A percentile compares a stretch with the other conserved stretches of the same genome.
Conservation (phyloP, 1,139 yeast genomes). For the Geotrichum fermentans region DNA sequence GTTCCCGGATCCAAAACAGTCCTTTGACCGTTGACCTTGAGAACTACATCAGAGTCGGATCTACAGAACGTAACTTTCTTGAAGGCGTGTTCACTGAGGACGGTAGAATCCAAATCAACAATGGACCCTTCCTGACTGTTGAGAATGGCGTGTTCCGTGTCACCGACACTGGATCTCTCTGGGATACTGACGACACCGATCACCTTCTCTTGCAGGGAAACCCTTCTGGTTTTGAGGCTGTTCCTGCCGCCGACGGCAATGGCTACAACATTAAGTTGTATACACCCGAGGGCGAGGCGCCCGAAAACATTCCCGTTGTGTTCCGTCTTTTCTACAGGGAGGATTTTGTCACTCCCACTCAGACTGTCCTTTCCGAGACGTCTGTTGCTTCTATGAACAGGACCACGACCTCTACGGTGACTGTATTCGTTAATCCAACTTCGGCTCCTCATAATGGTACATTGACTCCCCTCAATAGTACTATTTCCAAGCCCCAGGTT, state of each 20-base stretch:
- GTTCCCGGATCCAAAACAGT: slow-evolving; percentile 6
- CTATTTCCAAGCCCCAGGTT: neutral
- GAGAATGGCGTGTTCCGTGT: neutral
- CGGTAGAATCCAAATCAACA: neutral
- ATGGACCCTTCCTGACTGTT: slow-evolving; percentile 5
- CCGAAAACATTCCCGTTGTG: slow-evolving; percentile 1
- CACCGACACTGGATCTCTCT: neutral
- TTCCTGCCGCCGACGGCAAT: neutral
- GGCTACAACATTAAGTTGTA: neutral
- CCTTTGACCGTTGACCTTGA: slow-evolving; percentile 1
- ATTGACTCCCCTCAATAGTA: too few relatives aligned
- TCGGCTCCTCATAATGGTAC: neutral
- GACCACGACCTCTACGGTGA: neutral
- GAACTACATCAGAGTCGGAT: neutral
- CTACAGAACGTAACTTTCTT: slow-evolving; percentile 1
- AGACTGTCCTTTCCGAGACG: too few relatives aligned
- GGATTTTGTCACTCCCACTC: too few relatives aligned
- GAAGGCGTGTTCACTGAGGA: slow-evolving; percentile 1
- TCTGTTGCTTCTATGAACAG: neutral
- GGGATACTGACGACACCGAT: slow-evolving; percentile 1
- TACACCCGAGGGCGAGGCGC: neutral
- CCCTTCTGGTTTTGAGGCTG: slow-evolving; percentile 3
- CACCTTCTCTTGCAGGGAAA: neutral
- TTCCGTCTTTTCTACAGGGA: neutral
- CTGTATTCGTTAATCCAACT: too few relatives aligned